Base-by-base conservation (phyloP, 768 basidiomycete genomes). In the Phylloporus sp. region DNA sequence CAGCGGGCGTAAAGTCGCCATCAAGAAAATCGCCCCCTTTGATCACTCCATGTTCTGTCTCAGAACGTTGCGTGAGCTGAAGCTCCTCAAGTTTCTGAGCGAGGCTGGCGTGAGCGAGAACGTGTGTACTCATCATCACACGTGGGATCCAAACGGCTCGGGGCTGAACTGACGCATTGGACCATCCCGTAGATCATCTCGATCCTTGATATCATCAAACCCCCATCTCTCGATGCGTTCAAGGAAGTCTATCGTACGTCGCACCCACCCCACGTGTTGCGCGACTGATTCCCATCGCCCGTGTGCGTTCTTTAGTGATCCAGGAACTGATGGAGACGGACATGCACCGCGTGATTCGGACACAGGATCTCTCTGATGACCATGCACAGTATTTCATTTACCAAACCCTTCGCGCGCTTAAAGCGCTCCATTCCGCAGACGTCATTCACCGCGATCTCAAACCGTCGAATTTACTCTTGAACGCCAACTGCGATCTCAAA, bases 401-500 rank as follows among this genome's bases (percentile, higher is more conserved):
- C 62, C 91, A 97, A 66, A 95, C 94, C 2, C 79, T 97, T 14
- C 84, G 95, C 33, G 95, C 92, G 2, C 80, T 99, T 57, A 97
- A 98, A 66, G 93, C 95, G 0, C 76, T 98, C 4, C 95, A 98
- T 63, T 92, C 91, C 0, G 95, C 95, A 26, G 90, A 95, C 68
- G 91, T 99, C 49, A 89, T 99, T 57, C 90, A 93, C 64, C 82
- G 94, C 42, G 95, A 99, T 68, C 82, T 99, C 57, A 98, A 97
- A 63, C 95, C 95, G 0, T 94, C 93, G 28, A 98, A 98, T 63
- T 77, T 98, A 5, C 82, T 98, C n/a, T 76, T 98, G 49, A 98
- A 98, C 62, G 91, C 91, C 54, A 97, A 96, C 65, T 96, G 93
- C 60, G 93, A 96, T 64, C 79, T 96, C 56, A 95, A 95, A 64